Conservation (phyloP, 2,329 filamentous ascomycete genomes). For the Verticillium tricorpus region DNA sequence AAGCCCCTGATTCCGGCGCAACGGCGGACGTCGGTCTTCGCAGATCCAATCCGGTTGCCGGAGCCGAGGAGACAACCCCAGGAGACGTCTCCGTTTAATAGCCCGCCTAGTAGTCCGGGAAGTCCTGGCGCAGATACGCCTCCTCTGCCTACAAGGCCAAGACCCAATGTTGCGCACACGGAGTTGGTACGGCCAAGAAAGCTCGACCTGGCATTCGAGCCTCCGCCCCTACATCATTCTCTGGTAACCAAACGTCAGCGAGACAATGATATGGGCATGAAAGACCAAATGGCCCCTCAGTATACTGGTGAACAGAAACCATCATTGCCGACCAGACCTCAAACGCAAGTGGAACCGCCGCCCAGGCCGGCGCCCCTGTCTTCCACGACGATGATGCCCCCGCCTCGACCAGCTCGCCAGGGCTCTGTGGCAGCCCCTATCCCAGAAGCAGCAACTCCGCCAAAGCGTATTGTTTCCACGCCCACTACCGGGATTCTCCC, state of each 20-base stretch:
- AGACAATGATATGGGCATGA: slow-evolving; percentile 34
- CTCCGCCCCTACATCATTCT: slow-evolving; percentile 48
- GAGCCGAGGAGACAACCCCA: slow-evolving; percentile 31
- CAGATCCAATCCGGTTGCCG: slow-evolving; percentile 16
- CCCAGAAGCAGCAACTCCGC: slow-evolving; percentile 16
- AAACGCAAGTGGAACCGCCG: slow-evolving; percentile 25
- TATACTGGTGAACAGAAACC: slow-evolving; percentile 39
- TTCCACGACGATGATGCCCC: slow-evolving; percentile 28
- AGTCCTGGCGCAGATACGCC: slow-evolving; percentile 49
- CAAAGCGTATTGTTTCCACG: slow-evolving; percentile 18
- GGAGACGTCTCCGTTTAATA: slow-evolving; percentile 75
- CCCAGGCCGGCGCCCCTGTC: slow-evolving; percentile 19
- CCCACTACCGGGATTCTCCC: slow-evolving; percentile 12
- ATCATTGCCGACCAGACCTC: slow-evolving; percentile 45
- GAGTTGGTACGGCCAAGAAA: slow-evolving; percentile 24
- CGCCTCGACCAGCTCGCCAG: slow-evolving; percentile 38
- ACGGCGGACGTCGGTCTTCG: slow-evolving; percentile 16
- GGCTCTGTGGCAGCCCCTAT: slow-evolving; percentile 16
- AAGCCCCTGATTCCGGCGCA: slow-evolving; percentile 45
- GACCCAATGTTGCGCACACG: slow-evolving; percentile 14
- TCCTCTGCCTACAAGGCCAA: slow-evolving; percentile 44
- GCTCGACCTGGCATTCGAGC: slow-evolving; percentile 37
- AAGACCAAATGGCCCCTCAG: slow-evolving; percentile 31
- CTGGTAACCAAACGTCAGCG: slow-evolving; percentile 39
- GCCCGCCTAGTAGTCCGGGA: slow-evolving; percentile 71